Conservation (phyloP, 2,329 filamentous ascomycete genomes). For the Venturia asperata region DNA sequence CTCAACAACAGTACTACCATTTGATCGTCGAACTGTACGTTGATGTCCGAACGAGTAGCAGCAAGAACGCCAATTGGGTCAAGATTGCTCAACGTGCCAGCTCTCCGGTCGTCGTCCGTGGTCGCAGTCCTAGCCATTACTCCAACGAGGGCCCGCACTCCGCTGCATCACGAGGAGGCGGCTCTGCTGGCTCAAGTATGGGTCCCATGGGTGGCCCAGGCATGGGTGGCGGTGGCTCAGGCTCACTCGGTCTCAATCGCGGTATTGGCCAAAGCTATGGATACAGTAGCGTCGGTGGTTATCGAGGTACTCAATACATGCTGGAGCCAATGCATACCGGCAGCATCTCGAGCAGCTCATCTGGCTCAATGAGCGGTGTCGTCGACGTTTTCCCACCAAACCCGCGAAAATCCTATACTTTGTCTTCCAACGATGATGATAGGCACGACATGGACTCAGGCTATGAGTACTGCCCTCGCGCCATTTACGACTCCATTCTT, state of each 20-base stretch:
- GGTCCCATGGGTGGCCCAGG: slow-evolving; percentile 48
- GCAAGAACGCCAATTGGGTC: slow-evolving; percentile 51
- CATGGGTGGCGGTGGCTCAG: slow-evolving; percentile 14
- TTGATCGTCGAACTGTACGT: slow-evolving; percentile 79
- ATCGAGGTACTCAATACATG: slow-evolving; percentile 31
- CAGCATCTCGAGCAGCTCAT: slow-evolving; percentile 40
- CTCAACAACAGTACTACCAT: slow-evolving; percentile 88
- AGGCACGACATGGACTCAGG: slow-evolving; percentile 3
- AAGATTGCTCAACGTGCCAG: slow-evolving; percentile 67
- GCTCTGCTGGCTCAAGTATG: slow-evolving; percentile 52
- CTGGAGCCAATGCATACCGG: slow-evolving; percentile 34
- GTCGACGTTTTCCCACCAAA: slow-evolving; percentile 27
- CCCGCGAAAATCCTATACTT: background rate
- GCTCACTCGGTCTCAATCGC: background rate
- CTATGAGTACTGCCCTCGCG: slow-evolving; percentile 36
- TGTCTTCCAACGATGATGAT: slow-evolving; percentile 8
- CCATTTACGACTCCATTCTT: slow-evolving; percentile 37
- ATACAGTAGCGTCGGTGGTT: slow-evolving; percentile 26
- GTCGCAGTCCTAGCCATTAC: slow-evolving; percentile 74
- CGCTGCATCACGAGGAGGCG: slow-evolving; percentile 28
- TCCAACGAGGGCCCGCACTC: slow-evolving; percentile 55
- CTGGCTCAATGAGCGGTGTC: slow-evolving; percentile 36
- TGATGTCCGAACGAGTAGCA: slow-evolving; percentile 49
- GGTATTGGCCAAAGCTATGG: slow-evolving; percentile 23
- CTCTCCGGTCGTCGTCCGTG: slow-evolving; percentile 79